These are phyloP conservation scores for Echium plantagineum DNA, from an alignment of 257 asterid species.

Conservation along the genomic window DNA sequence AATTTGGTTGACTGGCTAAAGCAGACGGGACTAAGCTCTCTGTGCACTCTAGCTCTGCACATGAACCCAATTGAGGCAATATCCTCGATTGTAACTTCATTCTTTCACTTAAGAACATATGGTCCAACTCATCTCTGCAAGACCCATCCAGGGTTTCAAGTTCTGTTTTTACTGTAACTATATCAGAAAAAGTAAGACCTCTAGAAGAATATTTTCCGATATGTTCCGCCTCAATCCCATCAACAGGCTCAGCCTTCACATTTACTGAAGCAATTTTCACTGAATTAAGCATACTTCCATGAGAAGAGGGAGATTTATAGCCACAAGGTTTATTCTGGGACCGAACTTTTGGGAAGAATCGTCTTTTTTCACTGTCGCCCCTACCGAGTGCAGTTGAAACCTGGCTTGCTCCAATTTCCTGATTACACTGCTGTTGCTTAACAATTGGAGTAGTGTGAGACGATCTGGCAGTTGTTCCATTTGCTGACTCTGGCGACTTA, in stretches of 20 bases:
- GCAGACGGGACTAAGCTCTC: slow-evolving; percentile 22
- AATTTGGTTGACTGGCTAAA: slow-evolving; percentile 19
- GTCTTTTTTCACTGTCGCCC: slow-evolving; percentile 11
- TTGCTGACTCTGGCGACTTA: slow-evolving; percentile 17
- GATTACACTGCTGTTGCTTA: slow-evolving; percentile 1
- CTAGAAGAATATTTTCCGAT: slow-evolving; percentile 13
- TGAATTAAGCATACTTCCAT: slow-evolving; percentile 14
- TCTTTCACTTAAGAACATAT: slow-evolving; percentile 52
- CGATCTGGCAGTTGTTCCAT: slow-evolving; percentile 4
- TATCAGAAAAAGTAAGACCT: slow-evolving; percentile 17
- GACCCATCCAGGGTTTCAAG: slow-evolving; percentile 22
- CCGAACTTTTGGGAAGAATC: slow-evolving; percentile 10
- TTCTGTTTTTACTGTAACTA: slow-evolving; percentile 36
- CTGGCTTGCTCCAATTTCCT: slow-evolving; percentile 6
- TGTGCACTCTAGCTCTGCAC: slow-evolving; percentile 19
- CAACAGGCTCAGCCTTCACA: slow-evolving; percentile 41
- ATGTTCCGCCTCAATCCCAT: slow-evolving; percentile 15
- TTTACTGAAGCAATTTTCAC: slow-evolving; percentile 13
- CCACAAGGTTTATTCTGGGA: slow-evolving; percentile 15
- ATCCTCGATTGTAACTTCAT: slow-evolving; percentile 40
- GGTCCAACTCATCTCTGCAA: slow-evolving; percentile 54
- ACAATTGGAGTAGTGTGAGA: slow-evolving; percentile 11
- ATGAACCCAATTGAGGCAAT: slow-evolving; percentile 18
- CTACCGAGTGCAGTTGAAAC: slow-evolving; percentile 4
- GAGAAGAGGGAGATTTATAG: slow-evolving; percentile 13